Evolutionary conservation across 116 monocot genomes (phyloP).

Genomic region (Iris pallida): DNA sequence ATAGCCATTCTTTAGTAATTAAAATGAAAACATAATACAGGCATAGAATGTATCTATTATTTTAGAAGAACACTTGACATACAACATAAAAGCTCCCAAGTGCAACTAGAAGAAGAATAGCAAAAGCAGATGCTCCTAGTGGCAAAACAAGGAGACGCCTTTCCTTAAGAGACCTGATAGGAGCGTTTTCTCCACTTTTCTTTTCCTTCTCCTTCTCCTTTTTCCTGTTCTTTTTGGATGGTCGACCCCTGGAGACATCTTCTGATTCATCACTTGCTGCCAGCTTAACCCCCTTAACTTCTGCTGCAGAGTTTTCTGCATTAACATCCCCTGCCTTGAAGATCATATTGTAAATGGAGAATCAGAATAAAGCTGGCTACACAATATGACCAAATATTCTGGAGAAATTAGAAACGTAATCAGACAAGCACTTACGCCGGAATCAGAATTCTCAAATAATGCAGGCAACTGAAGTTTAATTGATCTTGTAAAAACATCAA

Average conservation of each 20-base stretch:
- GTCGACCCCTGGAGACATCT: slow-evolving; percentile 36
- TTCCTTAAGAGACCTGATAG: slow-evolving; percentile 31
- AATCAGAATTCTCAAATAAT: slow-evolving; percentile 24
- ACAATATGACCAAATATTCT: too few species aligned
- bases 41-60: neutral
- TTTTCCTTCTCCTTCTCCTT: slow-evolving; percentile 68
- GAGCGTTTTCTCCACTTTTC: slow-evolving; percentile 42
- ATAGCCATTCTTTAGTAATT: too few species aligned
- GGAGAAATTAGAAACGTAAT: too few species aligned
- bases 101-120: slow-evolving; percentile 60
- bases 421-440: slow-evolving; percentile 39
- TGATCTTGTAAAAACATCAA: slow-evolving; percentile 73
- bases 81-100: slow-evolving; percentile 92
- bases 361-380: slow-evolving; percentile 1
- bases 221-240: slow-evolving; percentile 60
- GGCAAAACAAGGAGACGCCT: slow-evolving; percentile 73
- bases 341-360: slow-evolving; percentile 12
- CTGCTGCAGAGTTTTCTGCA: slow-evolving; percentile 23
- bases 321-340: slow-evolving; percentile 60
- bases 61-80: slow-evolving; percentile 17
- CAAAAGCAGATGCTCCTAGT: slow-evolving; percentile 60
- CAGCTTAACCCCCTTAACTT: slow-evolving; percentile 24
- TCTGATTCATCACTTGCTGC: slow-evolving; percentile 34
- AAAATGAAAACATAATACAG: neutral
- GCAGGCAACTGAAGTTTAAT: slow-evolving; percentile 68